These are phyloP conservation scores for Boletellus deceptivus DNA, from an alignment of 1,284 basidiomycete species.

Conservation along the genomic window DNA sequence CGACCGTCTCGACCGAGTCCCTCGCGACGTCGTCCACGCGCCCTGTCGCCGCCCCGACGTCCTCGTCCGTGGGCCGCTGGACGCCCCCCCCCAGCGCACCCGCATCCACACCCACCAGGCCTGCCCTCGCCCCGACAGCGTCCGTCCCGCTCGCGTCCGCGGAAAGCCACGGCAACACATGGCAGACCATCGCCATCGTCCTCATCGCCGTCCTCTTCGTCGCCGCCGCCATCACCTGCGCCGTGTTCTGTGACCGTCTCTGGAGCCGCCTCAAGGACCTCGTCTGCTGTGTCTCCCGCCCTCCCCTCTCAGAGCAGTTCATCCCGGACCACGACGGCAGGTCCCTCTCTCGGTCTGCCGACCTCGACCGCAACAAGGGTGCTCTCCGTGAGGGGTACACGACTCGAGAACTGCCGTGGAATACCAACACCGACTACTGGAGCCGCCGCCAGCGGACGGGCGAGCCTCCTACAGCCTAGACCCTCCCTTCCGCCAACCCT, in stretches of 20 bases:
- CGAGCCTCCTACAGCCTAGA: conserved; percentile 14
- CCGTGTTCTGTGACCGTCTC: conserved; percentile 67
- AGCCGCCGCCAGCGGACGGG: conserved; percentile 20
- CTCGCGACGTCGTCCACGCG: not conserved
- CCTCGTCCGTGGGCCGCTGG: no score
- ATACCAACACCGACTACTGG: conserved; percentile 13
- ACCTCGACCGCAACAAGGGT: conserved; percentile 1
- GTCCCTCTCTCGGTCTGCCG: conserved; percentile 37
- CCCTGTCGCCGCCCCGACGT: not conserved
- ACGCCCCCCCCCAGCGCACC: not conserved
- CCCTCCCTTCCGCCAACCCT: no score
- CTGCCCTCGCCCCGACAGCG: conserved; percentile 1
- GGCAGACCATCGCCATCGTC: conserved; percentile 66
- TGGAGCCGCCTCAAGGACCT: conserved; percentile 55
- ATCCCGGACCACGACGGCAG: conserved; percentile 60
- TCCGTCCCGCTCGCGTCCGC: conserved; percentile 4
- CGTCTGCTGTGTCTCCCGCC: conserved; percentile 39
- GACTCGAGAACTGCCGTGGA: conserved; percentile 28
- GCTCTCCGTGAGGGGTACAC: conserved; percentile 3
- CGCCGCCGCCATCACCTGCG: conserved; percentile 48
- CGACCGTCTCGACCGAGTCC: not conserved
- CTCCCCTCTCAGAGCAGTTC: conserved; percentile 49
- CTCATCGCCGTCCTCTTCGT: conserved; percentile 58
- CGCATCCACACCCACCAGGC: conserved; percentile 1
- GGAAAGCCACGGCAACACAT: conserved; percentile 35